Conservation (phyloP, 352 stramenopile species). For the Discostella stelligera region DNA sequence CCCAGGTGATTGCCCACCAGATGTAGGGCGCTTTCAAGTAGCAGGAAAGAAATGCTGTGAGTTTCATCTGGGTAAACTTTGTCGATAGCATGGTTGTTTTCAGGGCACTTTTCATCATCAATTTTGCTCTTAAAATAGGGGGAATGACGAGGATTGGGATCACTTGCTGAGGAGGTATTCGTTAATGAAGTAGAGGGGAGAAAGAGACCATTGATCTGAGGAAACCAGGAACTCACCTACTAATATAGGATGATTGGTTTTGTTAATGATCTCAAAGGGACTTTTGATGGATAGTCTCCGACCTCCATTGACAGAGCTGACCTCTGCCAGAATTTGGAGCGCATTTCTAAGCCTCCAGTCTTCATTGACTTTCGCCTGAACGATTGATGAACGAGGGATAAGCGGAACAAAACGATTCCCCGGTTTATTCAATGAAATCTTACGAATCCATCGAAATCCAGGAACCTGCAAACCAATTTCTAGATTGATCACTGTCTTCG, state of each 20-base stretch:
- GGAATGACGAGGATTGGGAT: constrained; percentile 43
- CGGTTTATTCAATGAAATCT: constrained; percentile 78
- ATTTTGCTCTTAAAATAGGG: constrained; percentile 14
- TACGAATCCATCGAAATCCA: constrained; percentile 80
- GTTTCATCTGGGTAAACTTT: constrained; percentile 59
- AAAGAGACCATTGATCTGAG: constrained; percentile 5
- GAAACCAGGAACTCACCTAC: constrained; percentile 42
- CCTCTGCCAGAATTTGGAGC: constrained; percentile 82
- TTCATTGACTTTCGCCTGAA: constrained; percentile 62
- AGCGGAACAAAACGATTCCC: constrained; percentile 78
- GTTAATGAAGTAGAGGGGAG: background rate
- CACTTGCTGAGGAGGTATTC: constrained; percentile 27
- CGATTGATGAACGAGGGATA: constrained; percentile 59
- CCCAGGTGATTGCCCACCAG: constrained; percentile 75
- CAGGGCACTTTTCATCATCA: constrained; percentile 11
- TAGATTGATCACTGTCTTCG: constrained; percentile 54
- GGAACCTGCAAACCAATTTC: constrained; percentile 81
- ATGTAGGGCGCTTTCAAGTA: constrained; percentile 79
- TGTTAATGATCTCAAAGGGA: constrained; percentile 82
- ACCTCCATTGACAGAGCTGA: constrained; percentile 83
- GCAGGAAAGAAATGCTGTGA: constrained; percentile 76
- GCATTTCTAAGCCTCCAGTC: constrained; percentile 84
- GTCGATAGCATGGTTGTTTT: constrained; percentile 33
- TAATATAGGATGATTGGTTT: constrained; percentile 79
- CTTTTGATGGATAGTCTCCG: constrained; percentile 75